Evolutionary conservation across 2,329 filamentous ascomycete genomes (phyloP), one percentile per base, ranked within the genome.

Genomic region (Cladosporium sp.): DNA sequence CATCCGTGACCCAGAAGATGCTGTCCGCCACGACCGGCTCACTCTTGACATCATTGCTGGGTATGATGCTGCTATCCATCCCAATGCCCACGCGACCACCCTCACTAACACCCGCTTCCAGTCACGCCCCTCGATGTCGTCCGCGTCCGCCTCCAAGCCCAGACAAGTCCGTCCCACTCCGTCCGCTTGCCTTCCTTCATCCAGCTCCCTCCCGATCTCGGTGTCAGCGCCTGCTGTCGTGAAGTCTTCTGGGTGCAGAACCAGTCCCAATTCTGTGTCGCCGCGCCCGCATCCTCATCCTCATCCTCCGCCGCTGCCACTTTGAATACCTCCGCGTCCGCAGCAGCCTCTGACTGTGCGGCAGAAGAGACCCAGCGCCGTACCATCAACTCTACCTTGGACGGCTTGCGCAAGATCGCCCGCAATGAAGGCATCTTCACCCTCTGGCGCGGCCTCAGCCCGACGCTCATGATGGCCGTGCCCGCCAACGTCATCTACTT

Each of bases 401-500:
- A 98, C 64, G 93, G 90, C 1, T 72, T 98, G 55, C 83, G 86
- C 57, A 98, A 98, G 75, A 98, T 98, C 63, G 90, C 93, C 13
- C 84, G 89, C 44, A 90, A 97, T 67, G 93, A 98, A 73, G 93
- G 93, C 1, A 66, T 90, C 10, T 80, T 81, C 22, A 93, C 91
- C 1, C 73, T 98, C 34, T 98, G 93, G 92, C 82, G 93, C 56
- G 93, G 93, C 0, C 75, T 98, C 4, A 95, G 88, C n/a, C 92
- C 93, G 0, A 98, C 93, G 0, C 74, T 98, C 18, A 80, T 90
- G 58, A 98, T 98, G 93, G 85, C 90, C 0, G 81, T 98, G 5
- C 93, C 93, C 0, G 89, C 85, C 22, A 98, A 98, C 68, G 93
- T 98, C 60, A 97, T 98, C 59, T 98, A 98, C 72, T 96, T 97